These are phyloP conservation scores for Kokia cookei DNA, from an alignment of 441 rosid genomes.

Conservation along the genomic window DNA sequence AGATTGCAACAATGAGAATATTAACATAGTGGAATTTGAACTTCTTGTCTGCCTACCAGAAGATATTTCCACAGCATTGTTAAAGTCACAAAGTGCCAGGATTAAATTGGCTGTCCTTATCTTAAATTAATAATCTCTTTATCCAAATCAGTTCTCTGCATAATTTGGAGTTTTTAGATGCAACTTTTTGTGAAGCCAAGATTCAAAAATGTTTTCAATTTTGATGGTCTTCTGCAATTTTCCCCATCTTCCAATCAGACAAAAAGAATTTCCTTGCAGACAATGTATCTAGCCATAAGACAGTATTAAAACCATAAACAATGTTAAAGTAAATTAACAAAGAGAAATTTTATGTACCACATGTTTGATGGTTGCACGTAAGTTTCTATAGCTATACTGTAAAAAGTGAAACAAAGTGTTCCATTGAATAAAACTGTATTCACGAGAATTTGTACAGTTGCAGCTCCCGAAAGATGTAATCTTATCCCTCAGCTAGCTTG, in stretches of 20 bases:
- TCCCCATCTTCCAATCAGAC: background rate
- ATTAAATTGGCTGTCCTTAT: constrained; percentile 3
- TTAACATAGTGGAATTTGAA: background rate
- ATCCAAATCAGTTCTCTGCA: background rate
- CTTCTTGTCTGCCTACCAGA: background rate
- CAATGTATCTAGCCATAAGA: background rate
- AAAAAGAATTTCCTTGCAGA: background rate
- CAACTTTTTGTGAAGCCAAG: background rate
- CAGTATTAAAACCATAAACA: too few species aligned
- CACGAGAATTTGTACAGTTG: background rate
- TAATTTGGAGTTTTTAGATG: background rate
- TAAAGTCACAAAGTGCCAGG: background rate
- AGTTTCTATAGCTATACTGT: background rate
- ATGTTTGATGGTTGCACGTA: background rate
- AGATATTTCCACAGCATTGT: background rate
- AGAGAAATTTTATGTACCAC: background rate
- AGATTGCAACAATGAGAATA: background rate
- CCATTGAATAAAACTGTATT: background rate
- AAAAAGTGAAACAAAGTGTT: background rate
- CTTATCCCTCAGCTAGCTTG: constrained; percentile 19
- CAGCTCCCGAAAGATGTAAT: constrained; percentile 11
- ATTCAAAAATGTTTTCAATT: constrained; percentile 3
- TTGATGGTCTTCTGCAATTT: background rate
- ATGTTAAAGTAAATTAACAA: background rate
- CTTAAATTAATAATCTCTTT: background rate